phyloP scores from a whole-genome alignment of 1,284 basidiomycete species.

The Trametes sp. region DNA sequence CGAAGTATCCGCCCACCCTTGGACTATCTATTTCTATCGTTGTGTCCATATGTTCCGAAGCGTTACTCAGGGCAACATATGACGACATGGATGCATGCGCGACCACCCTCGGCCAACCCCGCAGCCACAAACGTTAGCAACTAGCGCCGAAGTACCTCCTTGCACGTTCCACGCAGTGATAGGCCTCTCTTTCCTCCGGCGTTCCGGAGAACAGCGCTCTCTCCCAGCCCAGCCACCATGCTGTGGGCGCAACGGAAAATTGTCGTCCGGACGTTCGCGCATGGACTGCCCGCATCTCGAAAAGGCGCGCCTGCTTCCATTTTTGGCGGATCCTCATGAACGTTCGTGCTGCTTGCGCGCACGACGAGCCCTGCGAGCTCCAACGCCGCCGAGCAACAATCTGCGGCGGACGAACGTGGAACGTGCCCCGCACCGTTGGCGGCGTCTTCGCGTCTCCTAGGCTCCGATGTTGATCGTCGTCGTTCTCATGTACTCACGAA shows the following conservation, averaged over 20 bases:
- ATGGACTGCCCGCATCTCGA: constrained; percentile 4
- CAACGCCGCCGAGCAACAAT: neutral
- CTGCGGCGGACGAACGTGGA: constrained; percentile 20
- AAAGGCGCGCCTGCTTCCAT: constrained; percentile 20
- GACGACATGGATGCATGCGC: constrained; percentile 1
- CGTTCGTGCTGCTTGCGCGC: constrained; percentile 26
- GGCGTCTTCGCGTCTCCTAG: neutral
- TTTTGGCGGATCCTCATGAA: constrained; percentile 24
- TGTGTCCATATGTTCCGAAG: neutral
- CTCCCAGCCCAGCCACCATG: neutral
- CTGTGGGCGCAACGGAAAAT: constrained; percentile 14
- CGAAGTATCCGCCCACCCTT: too few relatives aligned
- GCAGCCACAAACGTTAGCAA: neutral
- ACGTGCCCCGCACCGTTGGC: constrained; percentile 15
- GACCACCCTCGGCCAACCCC: neutral
- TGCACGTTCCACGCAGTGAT: constrained; percentile 22
- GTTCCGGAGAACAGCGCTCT: neutral
- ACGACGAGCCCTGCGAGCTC: constrained; percentile 9
- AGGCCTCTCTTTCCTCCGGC: constrained; percentile 8
- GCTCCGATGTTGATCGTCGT: neutral
- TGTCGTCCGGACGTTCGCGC: neutral
- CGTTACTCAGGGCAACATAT: neutral
- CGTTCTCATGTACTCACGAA: neutral
- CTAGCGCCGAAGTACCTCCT: neutral
- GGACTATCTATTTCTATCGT: neutral